Evolutionary conservation across 1,139 yeast species (phyloP).

Genomic region (Debaryomyces sp.): DNA sequence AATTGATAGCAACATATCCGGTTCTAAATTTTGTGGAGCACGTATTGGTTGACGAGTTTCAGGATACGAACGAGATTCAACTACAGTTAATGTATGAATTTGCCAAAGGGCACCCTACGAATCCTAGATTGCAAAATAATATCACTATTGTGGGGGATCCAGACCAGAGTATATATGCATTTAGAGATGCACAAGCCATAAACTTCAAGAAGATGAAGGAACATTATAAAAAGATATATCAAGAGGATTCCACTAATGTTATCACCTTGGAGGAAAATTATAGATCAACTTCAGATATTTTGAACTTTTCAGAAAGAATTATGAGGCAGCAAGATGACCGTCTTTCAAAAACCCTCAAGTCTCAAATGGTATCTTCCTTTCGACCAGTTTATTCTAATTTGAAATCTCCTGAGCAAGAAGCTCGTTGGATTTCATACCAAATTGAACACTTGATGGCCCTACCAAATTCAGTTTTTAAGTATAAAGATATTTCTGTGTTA

Average conservation of each 20-base stretch:
- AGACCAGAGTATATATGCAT: conserved; percentile 91
- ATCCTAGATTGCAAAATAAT: conserved; percentile 35
- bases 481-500: conserved; percentile 69
- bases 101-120: conserved; percentile 42
- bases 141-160: conserved; percentile 95
- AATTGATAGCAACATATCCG: conserved; percentile 46
- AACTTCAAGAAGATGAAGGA: conserved; percentile 66
- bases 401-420: conserved; percentile 52
- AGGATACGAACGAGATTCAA: conserved; percentile 85
- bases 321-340: conserved; percentile 64
- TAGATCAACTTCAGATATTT: conserved; percentile 72
- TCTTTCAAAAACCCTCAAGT: conserved; percentile 42
- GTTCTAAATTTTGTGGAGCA: conserved; percentile 60
- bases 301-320: conserved; percentile 64
- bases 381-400: conserved; percentile 52
- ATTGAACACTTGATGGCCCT: conserved; percentile 47
- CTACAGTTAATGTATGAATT: conserved; percentile 65
- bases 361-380: conserved; percentile 44
- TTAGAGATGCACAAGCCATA: conserved; percentile 74
- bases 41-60: conserved; percentile 91
- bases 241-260: conserved; percentile 18
- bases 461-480: conserved; percentile 38
- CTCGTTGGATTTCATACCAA: conserved; percentile 58
- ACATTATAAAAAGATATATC: conserved; percentile 35
- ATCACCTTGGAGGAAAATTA: conserved; percentile 70